Percentiles rank a stretch among this genome's conserved stretches.
Conservation (phyloP, 768 basidiomycete genomes). For the Mrakia blollopis region DNA sequence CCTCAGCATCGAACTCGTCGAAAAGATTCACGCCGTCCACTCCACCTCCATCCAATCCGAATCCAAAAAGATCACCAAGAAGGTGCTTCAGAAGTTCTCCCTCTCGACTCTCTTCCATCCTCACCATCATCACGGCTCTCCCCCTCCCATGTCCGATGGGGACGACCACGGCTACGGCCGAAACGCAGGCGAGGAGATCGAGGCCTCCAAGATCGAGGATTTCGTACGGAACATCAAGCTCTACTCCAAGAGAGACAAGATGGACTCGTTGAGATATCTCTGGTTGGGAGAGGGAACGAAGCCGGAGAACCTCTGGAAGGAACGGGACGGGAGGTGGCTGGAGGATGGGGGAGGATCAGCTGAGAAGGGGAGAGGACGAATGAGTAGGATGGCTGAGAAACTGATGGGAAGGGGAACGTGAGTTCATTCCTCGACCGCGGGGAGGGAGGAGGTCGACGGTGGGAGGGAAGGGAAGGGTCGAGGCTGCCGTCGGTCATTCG, state of each 20-base stretch:
- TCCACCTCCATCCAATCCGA: not conserved
- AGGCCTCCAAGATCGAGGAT: not conserved
- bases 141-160: not conserved
- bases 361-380: not conserved
- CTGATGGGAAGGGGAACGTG: not conserved
- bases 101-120: not conserved
- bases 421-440: not conserved
- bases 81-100: not conserved
- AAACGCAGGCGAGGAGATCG: not conserved
- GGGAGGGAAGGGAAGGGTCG: not conserved
- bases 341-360: not conserved
- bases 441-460: not conserved
- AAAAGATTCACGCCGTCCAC: not conserved
- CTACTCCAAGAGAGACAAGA: slow-evolving; percentile 1
- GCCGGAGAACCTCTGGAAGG: slow-evolving; percentile 7
- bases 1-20: not conserved
- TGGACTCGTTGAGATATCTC: slow-evolving; percentile 12
- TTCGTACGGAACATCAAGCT: not conserved
- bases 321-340: not conserved
- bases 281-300: slow-evolving; percentile 11
- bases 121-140: not conserved
- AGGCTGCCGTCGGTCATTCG: not conserved
- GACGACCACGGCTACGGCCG: not conserved
- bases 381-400: not conserved
- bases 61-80: not conserved